A percentile compares a stretch with the other conserved stretches of the same genome.
These are phyloP conservation scores for Malassezia equina DNA, from an alignment of 1,284 basidiomycete species.

Conservation along the genomic window DNA sequence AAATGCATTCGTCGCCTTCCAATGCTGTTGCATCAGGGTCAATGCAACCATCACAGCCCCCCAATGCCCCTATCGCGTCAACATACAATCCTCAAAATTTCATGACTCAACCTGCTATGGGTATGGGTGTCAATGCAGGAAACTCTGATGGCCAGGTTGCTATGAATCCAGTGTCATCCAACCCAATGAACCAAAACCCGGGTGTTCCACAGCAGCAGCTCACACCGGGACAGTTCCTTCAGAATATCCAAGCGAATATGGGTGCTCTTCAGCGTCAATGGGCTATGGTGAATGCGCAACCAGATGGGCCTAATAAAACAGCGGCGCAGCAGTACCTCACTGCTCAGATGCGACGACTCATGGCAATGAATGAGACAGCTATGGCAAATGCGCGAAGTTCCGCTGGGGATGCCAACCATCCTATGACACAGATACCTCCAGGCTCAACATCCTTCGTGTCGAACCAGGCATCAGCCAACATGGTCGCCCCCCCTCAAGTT, in stretches of 20 bases:
- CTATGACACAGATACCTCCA: neutral
- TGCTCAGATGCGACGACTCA: conserved; percentile 29
- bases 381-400: conserved; percentile 18
- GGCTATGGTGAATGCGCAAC: conserved; percentile 30
- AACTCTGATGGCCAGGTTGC: neutral
- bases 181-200: neutral
- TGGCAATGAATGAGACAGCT: conserved; percentile 26
- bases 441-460: neutral
- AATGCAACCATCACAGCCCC: neutral
- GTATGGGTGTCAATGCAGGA: neutral
- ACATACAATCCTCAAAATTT: neutral
- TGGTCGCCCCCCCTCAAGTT: neutral
- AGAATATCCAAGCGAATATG: conserved; percentile 25
- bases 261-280: conserved; percentile 36
- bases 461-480: neutral
- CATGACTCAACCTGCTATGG: neutral
- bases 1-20: neutral
- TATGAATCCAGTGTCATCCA: neutral
- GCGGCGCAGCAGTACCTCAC: conserved; percentile 32
- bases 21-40: neutral
- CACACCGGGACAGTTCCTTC: neutral
- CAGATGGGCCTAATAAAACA: conserved; percentile 32
- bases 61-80: neutral
- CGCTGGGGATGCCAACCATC: conserved; percentile 4
- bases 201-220: neutral